These are phyloP conservation scores for Fusarium humuli DNA, from an alignment of 2,329 filamentous ascomycete genomes.

Conservation along the genomic window DNA sequence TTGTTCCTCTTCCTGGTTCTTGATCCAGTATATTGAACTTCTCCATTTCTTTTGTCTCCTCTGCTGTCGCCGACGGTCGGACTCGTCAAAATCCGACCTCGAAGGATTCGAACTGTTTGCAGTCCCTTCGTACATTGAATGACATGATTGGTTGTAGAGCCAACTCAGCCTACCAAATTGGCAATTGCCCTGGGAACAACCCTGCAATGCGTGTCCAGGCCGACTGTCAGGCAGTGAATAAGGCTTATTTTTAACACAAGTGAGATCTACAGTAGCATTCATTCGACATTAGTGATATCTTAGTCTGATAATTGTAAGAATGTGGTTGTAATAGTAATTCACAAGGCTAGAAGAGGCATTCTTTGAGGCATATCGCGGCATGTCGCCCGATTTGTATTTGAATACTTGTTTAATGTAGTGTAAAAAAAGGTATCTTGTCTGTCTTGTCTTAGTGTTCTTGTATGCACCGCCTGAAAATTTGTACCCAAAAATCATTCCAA, in stretches of 20 bases:
- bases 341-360: background rate
- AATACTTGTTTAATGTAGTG: constrained; percentile 1
- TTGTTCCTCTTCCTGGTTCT: background rate
- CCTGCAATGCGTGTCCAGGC: constrained; percentile 21
- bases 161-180: constrained; percentile 35
- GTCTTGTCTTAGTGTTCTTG: constrained; percentile 20
- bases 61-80: constrained; percentile 13
- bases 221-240: constrained; percentile 28
- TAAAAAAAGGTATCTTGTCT: constrained; percentile 23
- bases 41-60: background rate
- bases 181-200: constrained; percentile 31
- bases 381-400: constrained; percentile 23
- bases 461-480: constrained; percentile 5
- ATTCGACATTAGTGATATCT: background rate
- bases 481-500: constrained; percentile 22
- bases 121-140: background rate
- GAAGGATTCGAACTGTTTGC: constrained; percentile 20
- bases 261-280: background rate
- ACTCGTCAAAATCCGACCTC: background rate
- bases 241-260: constrained; percentile 17
- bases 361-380: constrained; percentile 2
- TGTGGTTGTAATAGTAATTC: background rate
- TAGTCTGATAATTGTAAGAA: background rate
- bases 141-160: constrained; percentile 7
- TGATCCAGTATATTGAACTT: background rate